phyloP scores from a whole-genome alignment of 1,139 yeast species.

The Candida glucosophila region DNA sequence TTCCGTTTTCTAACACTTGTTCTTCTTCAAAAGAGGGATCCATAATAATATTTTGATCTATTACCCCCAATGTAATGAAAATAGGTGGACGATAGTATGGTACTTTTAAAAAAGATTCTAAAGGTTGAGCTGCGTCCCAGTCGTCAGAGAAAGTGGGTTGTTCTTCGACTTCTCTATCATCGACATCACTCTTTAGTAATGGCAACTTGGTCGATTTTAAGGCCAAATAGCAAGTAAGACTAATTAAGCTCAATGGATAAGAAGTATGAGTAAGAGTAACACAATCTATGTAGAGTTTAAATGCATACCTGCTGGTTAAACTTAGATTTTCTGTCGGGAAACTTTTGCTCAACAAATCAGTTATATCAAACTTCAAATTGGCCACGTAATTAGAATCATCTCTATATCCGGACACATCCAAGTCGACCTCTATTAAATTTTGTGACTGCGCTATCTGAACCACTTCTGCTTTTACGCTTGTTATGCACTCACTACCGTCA shows the following conservation, averaged over 20 bases:
- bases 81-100: slow-evolving; percentile 58
- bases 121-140: slow-evolving; percentile 52
- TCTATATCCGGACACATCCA: slow-evolving; percentile 64
- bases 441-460: slow-evolving; percentile 40
- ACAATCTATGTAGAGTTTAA: slow-evolving; percentile 70
- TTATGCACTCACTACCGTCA: slow-evolving; percentile 90
- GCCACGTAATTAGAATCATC: slow-evolving; percentile 61
- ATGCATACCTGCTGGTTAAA: slow-evolving; percentile 67
- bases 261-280: slow-evolving; percentile 58
- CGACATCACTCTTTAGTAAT: slow-evolving; percentile 51
- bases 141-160: slow-evolving; percentile 88
- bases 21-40: slow-evolving; percentile 87
- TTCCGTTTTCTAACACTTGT: slow-evolving; percentile 76
- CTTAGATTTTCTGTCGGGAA: slow-evolving; percentile 43
- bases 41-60: slow-evolving; percentile 57
- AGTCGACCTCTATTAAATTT: slow-evolving; percentile 60
- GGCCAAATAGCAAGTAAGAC: slow-evolving; percentile 75
- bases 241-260: slow-evolving; percentile 71
- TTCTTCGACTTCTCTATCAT: slow-evolving; percentile 61
- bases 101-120: slow-evolving; percentile 25
- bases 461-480: slow-evolving; percentile 81
- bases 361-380: slow-evolving; percentile 46
- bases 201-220: slow-evolving; percentile 74
- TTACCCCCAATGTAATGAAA: slow-evolving; percentile 63
- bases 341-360: slow-evolving; percentile 37